Evolutionary conservation across 2,329 filamentous ascomycete genomes (phyloP), one percentile per base, ranked within the genome.

Genomic region (Phyllosticta ampelicida): DNA sequence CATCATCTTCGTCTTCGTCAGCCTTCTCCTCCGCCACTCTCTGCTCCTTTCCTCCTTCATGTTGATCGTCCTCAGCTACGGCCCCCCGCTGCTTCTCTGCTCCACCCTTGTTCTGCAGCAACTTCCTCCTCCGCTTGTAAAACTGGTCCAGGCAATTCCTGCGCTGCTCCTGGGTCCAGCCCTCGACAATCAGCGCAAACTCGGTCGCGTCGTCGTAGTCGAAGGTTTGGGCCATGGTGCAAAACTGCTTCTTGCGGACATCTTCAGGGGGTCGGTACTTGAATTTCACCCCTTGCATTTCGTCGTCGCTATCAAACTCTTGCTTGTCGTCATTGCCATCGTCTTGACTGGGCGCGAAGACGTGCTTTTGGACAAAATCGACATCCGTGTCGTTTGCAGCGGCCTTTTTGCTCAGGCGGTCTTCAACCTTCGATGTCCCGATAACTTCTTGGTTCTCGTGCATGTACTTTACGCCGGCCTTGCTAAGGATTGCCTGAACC

Each of bases 401-500:
- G 4, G 92, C 94, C 49, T 83, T 84, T 19, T 85, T 85, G 51
- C 87, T 91, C 5, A 99, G 81, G 59, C 86, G 83, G 62, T 88
- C 86, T 73, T 99, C 94, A n/a, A 96, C 81, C 64, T 87, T 89
- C n/a, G 87, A 94, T 0, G 89, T 86, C 10, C 94, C 94, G 59
- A 99, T 83, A 13, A 99, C 91, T 72, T 99, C 91, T 1, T 89
- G 90, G 69, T 99, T 99, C 65, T 97, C 88, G 68, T 99, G 94
- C 0, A 90, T 95, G 70, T 99, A 99, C 67, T 94, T 86, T 0
- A 99, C 91, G 1, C 94, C 94, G 0, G 89, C 90, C 8, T 86
- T 84, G 2, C 89, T 84, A 1, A 99, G 81, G 61, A 99, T 97
- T 1, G 90, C 94, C 64, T 92, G 87, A 29, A 97, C 81, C 0